Conservation (phyloP, 2,329 filamentous ascomycete species). For the Clarireedia monteithiana region DNA sequence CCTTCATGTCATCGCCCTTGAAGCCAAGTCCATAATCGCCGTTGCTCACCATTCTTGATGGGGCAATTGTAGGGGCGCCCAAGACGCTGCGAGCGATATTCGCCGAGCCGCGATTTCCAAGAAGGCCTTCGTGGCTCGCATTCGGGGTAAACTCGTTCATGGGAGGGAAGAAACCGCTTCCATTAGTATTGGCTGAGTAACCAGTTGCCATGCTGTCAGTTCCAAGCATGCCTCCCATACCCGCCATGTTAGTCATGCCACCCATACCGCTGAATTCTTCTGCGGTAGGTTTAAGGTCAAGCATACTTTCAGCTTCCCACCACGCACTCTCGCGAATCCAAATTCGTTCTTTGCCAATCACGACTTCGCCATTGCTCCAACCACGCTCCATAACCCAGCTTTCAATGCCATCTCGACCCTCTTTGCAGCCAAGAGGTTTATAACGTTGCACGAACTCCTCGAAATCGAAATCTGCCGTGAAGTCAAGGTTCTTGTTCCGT, state of each 20-base stretch:
- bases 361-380: constrained; percentile 96
- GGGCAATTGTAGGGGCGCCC: constrained; percentile 54
- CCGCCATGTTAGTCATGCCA: not conserved
- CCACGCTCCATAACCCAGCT: constrained; percentile 90
- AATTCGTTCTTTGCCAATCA: constrained; percentile 81
- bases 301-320: constrained; percentile 97
- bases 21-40: constrained; percentile 85
- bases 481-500: constrained; percentile 83
- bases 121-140: constrained; percentile 65
- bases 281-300: constrained; percentile 62
- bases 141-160: constrained; percentile 54
- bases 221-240: constrained; percentile 37
- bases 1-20: constrained; percentile 75
- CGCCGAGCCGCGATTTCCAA: constrained; percentile 31
- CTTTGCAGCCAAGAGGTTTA: constrained; percentile 72
- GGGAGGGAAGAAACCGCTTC: constrained; percentile 64
- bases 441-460: constrained; percentile 89
- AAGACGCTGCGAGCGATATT: constrained; percentile 38
- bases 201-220: constrained; percentile 60
- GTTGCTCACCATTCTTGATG: constrained; percentile 45
- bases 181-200: constrained; percentile 51
- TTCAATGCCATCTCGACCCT: constrained; percentile 87
- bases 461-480: constrained; percentile 91
- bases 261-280: constrained; percentile 17
- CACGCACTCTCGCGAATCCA: constrained; percentile 93